These are phyloP conservation scores for Saposhnikovia divaricata DNA, from an alignment of 129 eudicot species.

Conservation along the genomic window DNA sequence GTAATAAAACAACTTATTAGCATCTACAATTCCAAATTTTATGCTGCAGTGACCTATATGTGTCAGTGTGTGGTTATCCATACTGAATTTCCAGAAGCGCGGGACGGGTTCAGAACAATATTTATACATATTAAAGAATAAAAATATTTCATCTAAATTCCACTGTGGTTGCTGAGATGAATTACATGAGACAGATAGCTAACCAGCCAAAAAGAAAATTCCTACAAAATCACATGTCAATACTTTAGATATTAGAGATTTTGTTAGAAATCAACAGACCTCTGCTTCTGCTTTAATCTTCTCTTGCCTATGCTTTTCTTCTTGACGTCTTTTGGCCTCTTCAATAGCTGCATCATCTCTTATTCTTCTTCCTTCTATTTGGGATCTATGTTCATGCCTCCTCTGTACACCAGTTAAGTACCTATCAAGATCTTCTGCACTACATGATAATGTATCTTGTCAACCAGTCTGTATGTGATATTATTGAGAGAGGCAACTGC, in stretches of 20 bases:
- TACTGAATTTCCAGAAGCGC: neutral
- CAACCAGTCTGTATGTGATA: slow-evolving; percentile 8
- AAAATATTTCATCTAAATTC: neutral
- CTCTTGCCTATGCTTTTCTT: slow-evolving; percentile 18
- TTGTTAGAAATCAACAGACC: slow-evolving; percentile 37
- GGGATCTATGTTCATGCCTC: slow-evolving; percentile 73
- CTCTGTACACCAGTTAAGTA: slow-evolving; percentile 87
- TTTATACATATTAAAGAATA: neutral
- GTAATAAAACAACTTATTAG: neutral
- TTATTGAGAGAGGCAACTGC: neutral
- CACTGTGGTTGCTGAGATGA: neutral
- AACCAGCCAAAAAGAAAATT: neutral
- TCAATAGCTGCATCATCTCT: slow-evolving; percentile 76
- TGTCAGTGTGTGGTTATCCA: neutral
- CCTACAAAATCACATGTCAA: neutral
- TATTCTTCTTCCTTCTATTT: slow-evolving; percentile 82
- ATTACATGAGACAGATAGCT: neutral
- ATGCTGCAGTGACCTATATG: neutral
- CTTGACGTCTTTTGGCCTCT: slow-evolving; percentile 11
- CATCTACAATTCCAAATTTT: neutral
- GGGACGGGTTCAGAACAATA: neutral
- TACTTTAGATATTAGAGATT: slow-evolving; percentile 3
- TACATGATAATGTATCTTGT: slow-evolving; percentile 18
- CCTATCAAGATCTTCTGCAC: slow-evolving; percentile 95
- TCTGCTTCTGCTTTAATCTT: slow-evolving; percentile 60